Base-by-base conservation (phyloP, 225 moss, liverwort and hornwort species). In the Pseudoscleropodium purum region DNA sequence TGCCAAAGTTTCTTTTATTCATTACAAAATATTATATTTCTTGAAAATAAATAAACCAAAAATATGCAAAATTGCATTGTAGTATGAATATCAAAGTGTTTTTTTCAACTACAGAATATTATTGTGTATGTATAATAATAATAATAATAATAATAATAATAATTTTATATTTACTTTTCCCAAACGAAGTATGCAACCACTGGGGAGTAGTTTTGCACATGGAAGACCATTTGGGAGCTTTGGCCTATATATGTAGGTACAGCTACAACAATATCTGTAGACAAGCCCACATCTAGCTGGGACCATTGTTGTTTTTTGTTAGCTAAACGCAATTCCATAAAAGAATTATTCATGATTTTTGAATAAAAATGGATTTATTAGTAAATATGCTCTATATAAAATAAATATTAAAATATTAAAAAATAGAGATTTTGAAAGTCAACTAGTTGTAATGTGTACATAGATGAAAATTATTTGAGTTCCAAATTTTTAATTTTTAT, bases 221-320 rank as follows among this genome's bases (percentile, higher is more conserved):
- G 92, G 62, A 98, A 65, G 70, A 95, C 92, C 90, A 92, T 91
- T 88, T 95, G 90, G 7, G 95, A 96, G 83, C 87, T 96, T 51
- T 72, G 93, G 19, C 91, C 77, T 83, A 98, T 93, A 52, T 94
- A 94, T 47, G 97, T 97, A 21, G 98, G 97, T 26, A 94, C 90
- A 84, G 90, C 87, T 68, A 90, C 85, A 45, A 86, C 83, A 84
- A 45, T 89, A 88, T 97, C 89, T 91, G 91, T 61, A 26, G 98
- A 98, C 49, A 98, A 91, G 41, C 97, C 95, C 34, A 98, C 96
- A 90, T 98, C 95, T 91, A 98, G 85, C 98, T 98, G 95, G 15
- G 33, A 60, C 72, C 83, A 83, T 85, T 72, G 64, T 72, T 79
- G 11, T 3, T 61, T 11, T 80, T 11, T 61, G 16, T 87, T 47